Percentiles rank a stretch among this genome's conserved stretches.
Conservation (phyloP, 306 rosid species). For the Trichosanthes cucumerina region DNA sequence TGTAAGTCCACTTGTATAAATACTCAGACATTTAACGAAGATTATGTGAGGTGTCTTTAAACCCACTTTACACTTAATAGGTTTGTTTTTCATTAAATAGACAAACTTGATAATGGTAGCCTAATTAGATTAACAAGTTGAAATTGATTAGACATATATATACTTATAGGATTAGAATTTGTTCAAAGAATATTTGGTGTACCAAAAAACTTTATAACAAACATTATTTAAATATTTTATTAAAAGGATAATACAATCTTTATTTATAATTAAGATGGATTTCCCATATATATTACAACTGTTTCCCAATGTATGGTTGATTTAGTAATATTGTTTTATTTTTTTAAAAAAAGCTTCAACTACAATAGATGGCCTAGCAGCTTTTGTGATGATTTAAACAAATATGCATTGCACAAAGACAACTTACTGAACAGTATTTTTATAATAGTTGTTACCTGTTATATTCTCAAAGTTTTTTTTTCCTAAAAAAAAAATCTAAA, state of each 20-base stretch:
- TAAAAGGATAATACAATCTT: neutral
- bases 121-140: neutral
- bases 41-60: no score
- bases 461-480: neutral
- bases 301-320: neutral
- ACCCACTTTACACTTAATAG: no score
- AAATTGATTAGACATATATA: neutral
- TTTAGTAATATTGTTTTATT: neutral
- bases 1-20: no score
- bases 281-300: slow-evolving; percentile 3
- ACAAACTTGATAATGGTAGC: neutral
- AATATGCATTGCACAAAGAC: neutral
- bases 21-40: no score
- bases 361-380: neutral
- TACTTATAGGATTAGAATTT: neutral
- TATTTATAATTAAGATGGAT: neutral
- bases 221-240: neutral
- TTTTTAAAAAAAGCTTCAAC: neutral
- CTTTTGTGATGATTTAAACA: neutral
- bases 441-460: neutral
- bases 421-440: neutral
- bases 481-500: neutral
- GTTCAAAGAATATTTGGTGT: neutral
- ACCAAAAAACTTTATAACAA: neutral
- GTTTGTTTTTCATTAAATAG: neutral